A percentile compares a stretch with the other conserved stretches of the same genome.
These are phyloP conservation scores for Colletotrichum cuscutae DNA, from an alignment of 2,329 filamentous ascomycete genomes.

Conservation along the genomic window DNA sequence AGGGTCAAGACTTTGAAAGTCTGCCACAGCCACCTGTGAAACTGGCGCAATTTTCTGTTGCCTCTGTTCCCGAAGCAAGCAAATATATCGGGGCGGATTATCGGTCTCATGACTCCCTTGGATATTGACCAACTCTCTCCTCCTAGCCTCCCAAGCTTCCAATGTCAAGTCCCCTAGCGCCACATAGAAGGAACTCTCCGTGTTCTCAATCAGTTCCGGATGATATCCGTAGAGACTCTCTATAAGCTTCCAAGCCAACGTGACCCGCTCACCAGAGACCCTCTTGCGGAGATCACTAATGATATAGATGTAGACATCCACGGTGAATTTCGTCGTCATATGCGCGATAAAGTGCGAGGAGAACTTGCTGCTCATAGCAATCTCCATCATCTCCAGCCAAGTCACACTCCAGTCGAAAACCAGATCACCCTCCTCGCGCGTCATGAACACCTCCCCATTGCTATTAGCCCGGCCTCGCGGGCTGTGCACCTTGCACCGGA, in stretches of 20 bases:
- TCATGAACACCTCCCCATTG: slow-evolving; percentile 31
- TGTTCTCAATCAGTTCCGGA: slow-evolving; percentile 26
- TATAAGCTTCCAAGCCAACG: slow-evolving; percentile 41
- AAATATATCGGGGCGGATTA: background rate
- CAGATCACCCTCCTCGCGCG: slow-evolving; percentile 37
- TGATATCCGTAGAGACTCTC: slow-evolving; percentile 40
- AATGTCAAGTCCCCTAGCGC: background rate
- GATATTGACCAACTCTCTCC: background rate
- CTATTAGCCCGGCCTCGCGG: slow-evolving; percentile 35
- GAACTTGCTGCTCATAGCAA: slow-evolving; percentile 40
- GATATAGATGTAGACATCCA: slow-evolving; percentile 46
- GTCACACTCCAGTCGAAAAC: slow-evolving; percentile 40
- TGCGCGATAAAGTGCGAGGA: slow-evolving; percentile 43
- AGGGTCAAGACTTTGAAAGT: background rate
- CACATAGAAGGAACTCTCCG: background rate
- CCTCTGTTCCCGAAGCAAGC: background rate
- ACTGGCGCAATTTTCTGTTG: background rate
- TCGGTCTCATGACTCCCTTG: background rate
- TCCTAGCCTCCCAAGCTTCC: slow-evolving; percentile 14
- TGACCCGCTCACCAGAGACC: slow-evolving; percentile 33
- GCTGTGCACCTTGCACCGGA: slow-evolving; percentile 44
- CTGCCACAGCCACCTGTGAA: background rate
- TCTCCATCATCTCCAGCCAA: slow-evolving; percentile 38
- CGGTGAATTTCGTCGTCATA: slow-evolving; percentile 39
- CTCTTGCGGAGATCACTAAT: slow-evolving; percentile 43